Percentiles rank a stretch among this genome's conserved stretches.
Evolutionary conservation across 768 basidiomycete genomes (phyloP).

Genomic region (Tulasnella sp.): DNA sequence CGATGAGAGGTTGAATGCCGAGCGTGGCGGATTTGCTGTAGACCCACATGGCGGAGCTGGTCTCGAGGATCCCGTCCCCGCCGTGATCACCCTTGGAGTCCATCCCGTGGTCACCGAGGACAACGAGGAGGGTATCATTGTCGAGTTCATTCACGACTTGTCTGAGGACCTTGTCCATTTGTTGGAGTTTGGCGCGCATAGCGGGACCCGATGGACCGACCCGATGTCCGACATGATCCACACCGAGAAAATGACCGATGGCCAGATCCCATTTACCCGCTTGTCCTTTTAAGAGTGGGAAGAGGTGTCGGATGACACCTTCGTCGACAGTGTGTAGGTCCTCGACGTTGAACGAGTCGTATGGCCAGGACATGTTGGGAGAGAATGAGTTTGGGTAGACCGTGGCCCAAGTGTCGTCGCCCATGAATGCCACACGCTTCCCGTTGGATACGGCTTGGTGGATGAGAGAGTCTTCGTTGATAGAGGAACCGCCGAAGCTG

Average conservation of each 20-base stretch:
- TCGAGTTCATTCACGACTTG: conserved; percentile 65
- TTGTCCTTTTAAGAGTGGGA: conserved; percentile 55
- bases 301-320: conserved; percentile 74
- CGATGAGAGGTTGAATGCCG: not conserved
- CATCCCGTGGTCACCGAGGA: conserved; percentile 98
- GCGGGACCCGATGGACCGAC: conserved; percentile 79
- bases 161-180: conserved; percentile 74
- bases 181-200: conserved; percentile 74
- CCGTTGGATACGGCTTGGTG: conserved; percentile 52
- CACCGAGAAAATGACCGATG: conserved; percentile 87
- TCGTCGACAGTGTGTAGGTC: conserved; percentile 92
- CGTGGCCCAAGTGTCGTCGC: conserved; percentile 93
- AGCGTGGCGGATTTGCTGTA: conserved; percentile 68
- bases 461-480: conserved; percentile 80
- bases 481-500: conserved; percentile 80
- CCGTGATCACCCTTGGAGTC: conserved; percentile 90
- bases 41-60: conserved; percentile 79
- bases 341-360: conserved; percentile 97
- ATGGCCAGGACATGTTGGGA: conserved; percentile 65
- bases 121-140: conserved; percentile 79
- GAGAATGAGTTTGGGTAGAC: conserved; percentile 72
- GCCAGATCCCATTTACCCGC: conserved; percentile 67
- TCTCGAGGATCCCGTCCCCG: conserved; percentile 78
- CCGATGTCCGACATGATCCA: conserved; percentile 93
- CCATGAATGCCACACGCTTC: conserved; percentile 75